Evolutionary conservation across 179 eudicot genomes (phyloP), one percentile per base, ranked within the genome.

Genomic region (Spinacia oleracea): DNA sequence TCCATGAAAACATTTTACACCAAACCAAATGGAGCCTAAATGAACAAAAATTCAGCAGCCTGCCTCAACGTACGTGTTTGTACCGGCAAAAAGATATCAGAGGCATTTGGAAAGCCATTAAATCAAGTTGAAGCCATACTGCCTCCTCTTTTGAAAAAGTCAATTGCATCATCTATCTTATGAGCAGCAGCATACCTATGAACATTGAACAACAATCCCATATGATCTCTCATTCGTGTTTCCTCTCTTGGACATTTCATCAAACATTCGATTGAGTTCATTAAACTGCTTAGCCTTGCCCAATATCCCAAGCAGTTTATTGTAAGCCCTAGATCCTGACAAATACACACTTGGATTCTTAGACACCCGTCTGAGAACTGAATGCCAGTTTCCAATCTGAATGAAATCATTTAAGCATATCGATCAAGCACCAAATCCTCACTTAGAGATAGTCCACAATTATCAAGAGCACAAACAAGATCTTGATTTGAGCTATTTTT

Each of bases 1-100:
- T 83, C n/a, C n/a, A n/a, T n/a, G n/a, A n/a, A n/a, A n/a, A n/a
- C n/a, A n/a, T n/a, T n/a, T n/a, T n/a, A n/a, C n/a, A n/a, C n/a
- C n/a, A n/a, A n/a, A n/a, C n/a, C n/a, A n/a, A n/a, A n/a, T n/a
- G n/a, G n/a, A n/a, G n/a, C n/a, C n/a, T n/a, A n/a, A n/a, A n/a
- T n/a, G n/a, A 90, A 90, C 81, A 93, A 78, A 69, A 79, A 84
- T 72, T 94, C 97, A 0, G 97, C 98, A 3, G 85, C 87, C 76
- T 93, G 85, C 87, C 76, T 93, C 97, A 60, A 91, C 93, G 67
- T 94, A 91, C 93, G 67, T 94, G 97, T 75, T 91, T 94, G 70
- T 89, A 86, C 29, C 93, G 82, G 78, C 97, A 94, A 50, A 93
- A 77, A 6, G 88, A 80, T 84, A 91, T 34, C 82, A 93, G 80